These are phyloP conservation scores for Cyberlindnera japonica DNA, from an alignment of 805 yeast genomes.

Conservation along the genomic window DNA sequence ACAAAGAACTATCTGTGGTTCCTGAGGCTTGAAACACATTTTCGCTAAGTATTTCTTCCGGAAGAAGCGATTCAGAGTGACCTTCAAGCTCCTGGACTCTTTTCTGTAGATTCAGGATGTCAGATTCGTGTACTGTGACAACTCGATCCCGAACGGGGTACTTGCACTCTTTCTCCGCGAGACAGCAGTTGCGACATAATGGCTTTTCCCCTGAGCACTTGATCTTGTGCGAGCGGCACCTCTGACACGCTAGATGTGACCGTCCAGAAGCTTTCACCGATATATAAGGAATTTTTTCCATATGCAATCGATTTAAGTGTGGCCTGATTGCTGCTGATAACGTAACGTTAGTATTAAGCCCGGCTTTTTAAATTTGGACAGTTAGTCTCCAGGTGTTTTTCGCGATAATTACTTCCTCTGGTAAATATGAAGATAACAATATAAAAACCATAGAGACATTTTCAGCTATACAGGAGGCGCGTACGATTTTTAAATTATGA, in stretches of 20 bases:
- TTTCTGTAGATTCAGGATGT: slow-evolving; percentile 18
- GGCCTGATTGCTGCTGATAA: too few relatives aligned
- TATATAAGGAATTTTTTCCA: slow-evolving; percentile 10
- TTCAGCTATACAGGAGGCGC: too few relatives aligned
- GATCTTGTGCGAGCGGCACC: slow-evolving; percentile 24
- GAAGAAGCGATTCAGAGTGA: neutral
- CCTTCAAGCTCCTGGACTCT: slow-evolving; percentile 16
- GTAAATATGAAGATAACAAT: neutral
- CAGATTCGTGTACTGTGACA: slow-evolving; percentile 23
- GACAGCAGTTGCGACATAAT: slow-evolving; percentile 21
- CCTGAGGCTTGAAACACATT: slow-evolving; percentile 22
- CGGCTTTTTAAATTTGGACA: too few relatives aligned
- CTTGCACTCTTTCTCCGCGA: slow-evolving; percentile 13
- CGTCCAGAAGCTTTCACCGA: slow-evolving; percentile 22
- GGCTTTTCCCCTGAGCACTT: slow-evolving; percentile 26
- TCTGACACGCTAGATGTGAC: slow-evolving; percentile 20
- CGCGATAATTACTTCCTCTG: neutral
- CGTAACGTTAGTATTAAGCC: too few relatives aligned
- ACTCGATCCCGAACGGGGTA: slow-evolving; percentile 23
- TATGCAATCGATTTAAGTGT: too few relatives aligned
- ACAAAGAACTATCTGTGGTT: slow-evolving; percentile 24
- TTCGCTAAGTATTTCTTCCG: slow-evolving; percentile 17
- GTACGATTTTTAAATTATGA: too few relatives aligned
- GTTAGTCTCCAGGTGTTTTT: neutral
- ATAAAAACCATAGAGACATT: too few relatives aligned